Conservation (phyloP, 2,329 filamentous ascomycete species). For the Neocatenulostroma microsporum region DNA sequence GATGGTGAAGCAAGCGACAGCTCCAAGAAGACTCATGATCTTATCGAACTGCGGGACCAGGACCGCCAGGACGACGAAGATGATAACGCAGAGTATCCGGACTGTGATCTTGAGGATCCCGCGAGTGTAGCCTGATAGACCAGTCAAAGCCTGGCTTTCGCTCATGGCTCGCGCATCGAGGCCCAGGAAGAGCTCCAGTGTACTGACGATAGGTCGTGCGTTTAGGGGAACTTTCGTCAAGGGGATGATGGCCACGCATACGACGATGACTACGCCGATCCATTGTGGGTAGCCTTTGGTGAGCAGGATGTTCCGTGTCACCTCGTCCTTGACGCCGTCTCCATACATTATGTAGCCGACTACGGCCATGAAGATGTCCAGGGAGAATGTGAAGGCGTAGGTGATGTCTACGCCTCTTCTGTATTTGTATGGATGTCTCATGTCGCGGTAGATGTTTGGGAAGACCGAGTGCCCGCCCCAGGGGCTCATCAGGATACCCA, state of each 20-base stretch:
- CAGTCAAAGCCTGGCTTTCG: slow-evolving; percentile 42
- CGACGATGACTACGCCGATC: slow-evolving; percentile 67
- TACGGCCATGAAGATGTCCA: slow-evolving; percentile 74
- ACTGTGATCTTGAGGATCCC: slow-evolving; percentile 53
- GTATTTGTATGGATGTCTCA: slow-evolving; percentile 77
- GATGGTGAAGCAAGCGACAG: slow-evolving; percentile 90
- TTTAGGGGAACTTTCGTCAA: slow-evolving; percentile 67
- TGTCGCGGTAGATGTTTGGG: slow-evolving; percentile 47
- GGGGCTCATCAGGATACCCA: slow-evolving; percentile 76
- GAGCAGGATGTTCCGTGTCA: slow-evolving; percentile 80
- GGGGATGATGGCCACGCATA: slow-evolving; percentile 84
- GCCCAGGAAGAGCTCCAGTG: slow-evolving; percentile 70
- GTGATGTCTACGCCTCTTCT: slow-evolving; percentile 64
- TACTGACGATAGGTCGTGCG: slow-evolving; percentile 71
- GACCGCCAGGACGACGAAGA: slow-evolving; percentile 68
- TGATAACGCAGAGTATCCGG: slow-evolving; percentile 56
- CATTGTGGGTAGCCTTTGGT: slow-evolving; percentile 64
- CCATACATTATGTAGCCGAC: slow-evolving; percentile 91
- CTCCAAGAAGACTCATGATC: slow-evolving; percentile 86
- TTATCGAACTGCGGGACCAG: slow-evolving; percentile 73
- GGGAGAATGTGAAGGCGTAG: slow-evolving; percentile 72
- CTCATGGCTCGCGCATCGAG: slow-evolving; percentile 53
- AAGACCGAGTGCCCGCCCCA: slow-evolving; percentile 1
- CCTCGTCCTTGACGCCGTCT: slow-evolving; percentile 71
- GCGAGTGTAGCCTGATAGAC: slow-evolving; percentile 51